Evolutionary conservation across 805 yeast species (phyloP), one percentile per base, ranked within the genome.

Genomic region (Zygotorulaspora florentina): DNA sequence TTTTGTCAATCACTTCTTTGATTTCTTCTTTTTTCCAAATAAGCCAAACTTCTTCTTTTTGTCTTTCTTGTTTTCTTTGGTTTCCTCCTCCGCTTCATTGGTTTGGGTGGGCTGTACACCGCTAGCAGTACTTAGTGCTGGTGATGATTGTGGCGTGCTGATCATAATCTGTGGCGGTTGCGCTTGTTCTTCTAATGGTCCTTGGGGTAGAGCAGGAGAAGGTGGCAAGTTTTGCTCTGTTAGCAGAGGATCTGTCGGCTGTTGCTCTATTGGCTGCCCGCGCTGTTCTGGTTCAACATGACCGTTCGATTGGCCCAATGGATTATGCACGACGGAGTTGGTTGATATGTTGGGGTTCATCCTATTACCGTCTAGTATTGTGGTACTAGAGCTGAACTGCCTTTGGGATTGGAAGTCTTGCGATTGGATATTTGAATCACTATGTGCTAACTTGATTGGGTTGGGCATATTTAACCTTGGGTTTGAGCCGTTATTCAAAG

Each of bases 41-140:
- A 58, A 49, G n/a, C 64, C 61, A 51, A 62, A 62, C 41, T 58
- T 61, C 45, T 58, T 59, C 48, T 61, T 62, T 44, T 62, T 61
- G n/a, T 52, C 52, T 47, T 59, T 55, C 16, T 59, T 59, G 35
- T 44, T 50, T 13, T 46, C 57, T 6, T 45, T 41, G 11, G 29
- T 17, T 18, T 39, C 39, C 20, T 37, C 35, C 15, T 23, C 40
- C 25, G 47, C 47, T 9, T 43, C 37, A 31, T 40, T 45, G 17
- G 39, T 36, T 36, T 45, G 47, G 28, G 40, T 16, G 26, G 47
- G n/a, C 20, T n/a, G 46, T 15, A 27, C 38, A 20, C 30, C 43
- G 12, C 39, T 44, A 16, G 20, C 37, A 29, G 34, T 36, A 20
- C 45, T 51, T 35, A 46, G 46, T 9, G 50, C 25, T 9, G 53